Evolutionary conservation across 306 rosid species (phyloP).

Genomic region (Cicer yamashitae): DNA sequence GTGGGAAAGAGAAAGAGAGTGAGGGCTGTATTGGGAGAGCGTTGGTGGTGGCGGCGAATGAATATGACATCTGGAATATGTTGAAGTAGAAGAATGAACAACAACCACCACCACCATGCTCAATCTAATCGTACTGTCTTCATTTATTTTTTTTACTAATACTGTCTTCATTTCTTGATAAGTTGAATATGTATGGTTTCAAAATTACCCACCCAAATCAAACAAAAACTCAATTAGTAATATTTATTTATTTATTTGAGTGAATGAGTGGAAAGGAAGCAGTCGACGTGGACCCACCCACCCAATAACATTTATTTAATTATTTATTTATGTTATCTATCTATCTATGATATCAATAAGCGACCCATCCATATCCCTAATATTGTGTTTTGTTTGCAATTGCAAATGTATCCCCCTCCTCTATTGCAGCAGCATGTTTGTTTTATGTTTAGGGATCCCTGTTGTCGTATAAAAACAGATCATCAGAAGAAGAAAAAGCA

Average conservation of each 20-base stretch:
- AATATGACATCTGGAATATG: constrained; percentile 38
- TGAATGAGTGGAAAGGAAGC: not conserved
- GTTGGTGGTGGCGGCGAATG: constrained; percentile 17
- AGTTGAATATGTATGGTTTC: not conserved
- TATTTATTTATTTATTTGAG: not conserved
- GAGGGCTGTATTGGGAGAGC: constrained; percentile 35
- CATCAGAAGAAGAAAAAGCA: not conserved
- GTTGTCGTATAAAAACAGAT: not conserved
- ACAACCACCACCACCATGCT: not conserved
- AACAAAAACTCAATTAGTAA: not conserved
- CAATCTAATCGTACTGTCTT: not conserved
- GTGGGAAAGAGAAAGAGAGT: not conserved
- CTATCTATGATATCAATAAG: not conserved
- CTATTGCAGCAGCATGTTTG: not conserved
- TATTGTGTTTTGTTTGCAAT: no score
- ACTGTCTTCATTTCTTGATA: not conserved
- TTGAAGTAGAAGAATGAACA: not conserved
- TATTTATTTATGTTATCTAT: no score
- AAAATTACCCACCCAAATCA: no score
- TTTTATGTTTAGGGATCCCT: not conserved
- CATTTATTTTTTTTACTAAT: not conserved
- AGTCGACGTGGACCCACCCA: not conserved
- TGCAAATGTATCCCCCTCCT: not conserved
- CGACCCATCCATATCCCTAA: no score
- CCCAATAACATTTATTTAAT: not conserved